Evolutionary conservation across 352 stramenopile species (phyloP).

Genomic region (Globisporangium perplexum): DNA sequence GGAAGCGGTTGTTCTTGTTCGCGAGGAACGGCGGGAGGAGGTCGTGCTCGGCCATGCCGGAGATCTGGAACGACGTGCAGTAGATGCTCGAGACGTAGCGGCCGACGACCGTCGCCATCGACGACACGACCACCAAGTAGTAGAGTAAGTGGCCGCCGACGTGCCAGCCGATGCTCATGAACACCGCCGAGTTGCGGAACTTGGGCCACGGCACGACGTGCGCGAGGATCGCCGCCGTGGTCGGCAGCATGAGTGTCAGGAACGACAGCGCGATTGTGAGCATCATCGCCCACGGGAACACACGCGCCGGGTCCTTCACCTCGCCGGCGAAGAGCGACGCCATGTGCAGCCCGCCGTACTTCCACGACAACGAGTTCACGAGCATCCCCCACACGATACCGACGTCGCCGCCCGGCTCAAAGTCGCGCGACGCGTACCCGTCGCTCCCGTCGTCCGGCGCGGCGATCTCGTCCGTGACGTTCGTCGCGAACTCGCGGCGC

Average conservation of each 20-base stretch:
- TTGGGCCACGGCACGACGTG: neutral
- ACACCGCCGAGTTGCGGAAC: too few species aligned
- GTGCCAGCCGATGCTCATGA: neutral
- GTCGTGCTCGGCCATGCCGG: slow-evolving; percentile 42
- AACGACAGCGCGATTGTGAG: slow-evolving; percentile 55
- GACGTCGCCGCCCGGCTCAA: too few species aligned
- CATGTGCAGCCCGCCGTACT: slow-evolving; percentile 86
- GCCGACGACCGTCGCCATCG: slow-evolving; percentile 37
- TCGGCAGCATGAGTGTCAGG: slow-evolving; percentile 69
- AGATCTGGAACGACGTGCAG: slow-evolving; percentile 71
- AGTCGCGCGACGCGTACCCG: too few species aligned
- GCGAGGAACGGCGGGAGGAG: slow-evolving; percentile 65
- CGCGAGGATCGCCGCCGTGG: slow-evolving; percentile 59
- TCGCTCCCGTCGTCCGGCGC: too few species aligned
- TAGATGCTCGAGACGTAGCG: slow-evolving; percentile 83
- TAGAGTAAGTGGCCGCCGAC: slow-evolving; percentile 5
- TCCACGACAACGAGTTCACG: slow-evolving; percentile 92
- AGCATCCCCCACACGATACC: slow-evolving; percentile 53
- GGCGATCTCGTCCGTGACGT: slow-evolving; percentile 3
- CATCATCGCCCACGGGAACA: slow-evolving; percentile 73
- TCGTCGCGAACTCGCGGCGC: neutral
- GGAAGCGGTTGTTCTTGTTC: slow-evolving; percentile 22
- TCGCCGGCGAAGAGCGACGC: slow-evolving; percentile 83
- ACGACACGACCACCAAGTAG: neutral
- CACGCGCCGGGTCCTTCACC: slow-evolving; percentile 56